Percentiles rank a stretch among this genome's conserved stretches.
These are phyloP conservation scores for Mimosa pudica DNA, from an alignment of 306 rosid genomes.

Conservation along the genomic window DNA sequence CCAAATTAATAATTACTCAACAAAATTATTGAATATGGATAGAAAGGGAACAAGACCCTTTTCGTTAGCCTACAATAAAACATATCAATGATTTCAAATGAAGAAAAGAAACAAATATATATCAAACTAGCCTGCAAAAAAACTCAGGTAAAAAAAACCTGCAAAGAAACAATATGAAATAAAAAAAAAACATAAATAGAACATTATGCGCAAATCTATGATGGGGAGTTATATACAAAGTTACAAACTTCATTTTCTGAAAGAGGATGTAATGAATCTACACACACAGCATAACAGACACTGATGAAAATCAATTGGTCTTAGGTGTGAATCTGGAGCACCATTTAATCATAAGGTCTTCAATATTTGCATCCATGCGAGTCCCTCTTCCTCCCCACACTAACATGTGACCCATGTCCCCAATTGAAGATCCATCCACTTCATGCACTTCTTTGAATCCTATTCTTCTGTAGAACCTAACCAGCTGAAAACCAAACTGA, in stretches of 20 bases:
- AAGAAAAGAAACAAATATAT: no score
- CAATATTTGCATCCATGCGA: conserved; percentile 75
- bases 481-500: conserved; percentile 45
- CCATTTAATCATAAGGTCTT: conserved; percentile 75
- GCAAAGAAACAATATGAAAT: background rate
- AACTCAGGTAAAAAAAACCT: background rate
- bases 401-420: conserved; percentile 69
- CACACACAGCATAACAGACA: no score
- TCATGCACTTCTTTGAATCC: conserved; percentile 73
- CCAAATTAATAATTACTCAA: background rate
- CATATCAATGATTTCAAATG: background rate
- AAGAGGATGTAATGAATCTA: background rate
- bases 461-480: conserved; percentile 77
- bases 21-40: background rate
- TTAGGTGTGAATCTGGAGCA: conserved; percentile 62
- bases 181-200: no score
- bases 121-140: background rate
- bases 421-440: conserved; percentile 66
- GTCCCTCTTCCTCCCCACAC: conserved; percentile 95
- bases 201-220: background rate
- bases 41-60: background rate
- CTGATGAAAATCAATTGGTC: conserved; percentile 17
- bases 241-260: background rate
- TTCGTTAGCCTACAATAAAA: no score
- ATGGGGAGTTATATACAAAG: background rate